Evolutionary conservation across 441 rosid genomes (phyloP), one percentile per base, ranked within the genome.

Genomic region (Dalechampia spathulata): DNA sequence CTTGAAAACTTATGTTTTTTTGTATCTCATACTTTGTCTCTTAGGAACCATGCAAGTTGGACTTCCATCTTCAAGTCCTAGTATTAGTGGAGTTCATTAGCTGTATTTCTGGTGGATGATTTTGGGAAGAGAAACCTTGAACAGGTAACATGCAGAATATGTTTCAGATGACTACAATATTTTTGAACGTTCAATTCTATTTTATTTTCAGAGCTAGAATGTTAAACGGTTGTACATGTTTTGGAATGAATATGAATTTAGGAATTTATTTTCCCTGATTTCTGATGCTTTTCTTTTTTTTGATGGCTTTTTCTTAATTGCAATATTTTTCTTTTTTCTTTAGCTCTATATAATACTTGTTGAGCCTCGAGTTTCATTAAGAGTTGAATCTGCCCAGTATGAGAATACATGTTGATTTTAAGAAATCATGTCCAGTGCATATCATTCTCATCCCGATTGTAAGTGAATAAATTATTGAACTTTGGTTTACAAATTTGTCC

Each of bases 91-190:
- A 55, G 30, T 46, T 57, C 17, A 52, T n/a, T 22, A 45, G 47
- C 60, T 49, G 38, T 21, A 26, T 66, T 39, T 58, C 36, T 55
- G 6, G 46, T 42, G 48, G 59, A 55, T 51, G 26, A 43, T 55
- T 49, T 38, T 39, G 4, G 4, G 23, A 27, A 49, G 55, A 36
- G 66, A 70, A 68, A 55, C 23, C 61, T 57, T 60, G 60, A 65
- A 48, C 66, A 60, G 73, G 75, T 73, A 72, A 40, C 21, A 57
- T 57, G 56, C 32, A 16, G 45, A 44, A 43, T 52, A 50, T 48
- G 26, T 52, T 66, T 47, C 9, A 32, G 22, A 28, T 57, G 49
- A 8, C 17, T 63, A 22, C 15, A 27, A 14, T 36, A 20, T 58
- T 42, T 19, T 47, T 5, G 17, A 37, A 55, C 60, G 62, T 61